Conservation (phyloP, 1,139 yeast species). For the Zygoascus hellenicus region DNA sequence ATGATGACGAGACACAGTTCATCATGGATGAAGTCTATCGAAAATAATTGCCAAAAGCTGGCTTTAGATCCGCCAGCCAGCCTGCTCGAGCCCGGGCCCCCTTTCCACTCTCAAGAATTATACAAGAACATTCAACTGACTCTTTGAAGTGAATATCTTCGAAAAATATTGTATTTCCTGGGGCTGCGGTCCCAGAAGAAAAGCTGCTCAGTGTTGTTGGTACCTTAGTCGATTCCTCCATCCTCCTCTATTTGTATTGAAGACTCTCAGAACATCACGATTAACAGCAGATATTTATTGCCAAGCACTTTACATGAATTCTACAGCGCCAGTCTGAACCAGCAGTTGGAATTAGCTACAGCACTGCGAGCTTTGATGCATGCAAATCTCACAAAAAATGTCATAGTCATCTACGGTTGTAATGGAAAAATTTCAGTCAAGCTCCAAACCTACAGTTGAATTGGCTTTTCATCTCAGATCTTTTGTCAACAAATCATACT, state of each 20-base stretch:
- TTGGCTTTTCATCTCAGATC: slow-evolving; percentile 5
- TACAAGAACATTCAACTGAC: background rate
- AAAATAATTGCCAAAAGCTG: background rate
- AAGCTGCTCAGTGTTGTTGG: background rate
- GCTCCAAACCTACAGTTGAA: no score
- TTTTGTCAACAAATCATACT: slow-evolving; percentile 21
- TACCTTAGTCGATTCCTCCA: background rate
- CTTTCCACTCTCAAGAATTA: background rate
- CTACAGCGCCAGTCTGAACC: no score
- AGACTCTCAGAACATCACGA: no score
- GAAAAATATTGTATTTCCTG: no score
- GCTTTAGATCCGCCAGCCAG: background rate
- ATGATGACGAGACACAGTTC: slow-evolving; percentile 26
- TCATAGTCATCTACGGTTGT: no score
- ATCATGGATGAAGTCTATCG: slow-evolving; percentile 24
- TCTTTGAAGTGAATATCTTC: background rate
- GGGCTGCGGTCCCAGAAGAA: background rate
- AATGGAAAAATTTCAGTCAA: no score
- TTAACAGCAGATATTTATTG: no score
- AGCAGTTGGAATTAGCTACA: no score
- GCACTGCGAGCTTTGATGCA: no score
- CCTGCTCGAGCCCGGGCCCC: no score
- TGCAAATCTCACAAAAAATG: no score
- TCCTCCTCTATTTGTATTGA: background rate
- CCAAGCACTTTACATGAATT: no score